These are phyloP conservation scores for Aspergillus thermomutatus DNA, from an alignment of 2,329 filamentous ascomycete genomes.

Conservation along the genomic window DNA sequence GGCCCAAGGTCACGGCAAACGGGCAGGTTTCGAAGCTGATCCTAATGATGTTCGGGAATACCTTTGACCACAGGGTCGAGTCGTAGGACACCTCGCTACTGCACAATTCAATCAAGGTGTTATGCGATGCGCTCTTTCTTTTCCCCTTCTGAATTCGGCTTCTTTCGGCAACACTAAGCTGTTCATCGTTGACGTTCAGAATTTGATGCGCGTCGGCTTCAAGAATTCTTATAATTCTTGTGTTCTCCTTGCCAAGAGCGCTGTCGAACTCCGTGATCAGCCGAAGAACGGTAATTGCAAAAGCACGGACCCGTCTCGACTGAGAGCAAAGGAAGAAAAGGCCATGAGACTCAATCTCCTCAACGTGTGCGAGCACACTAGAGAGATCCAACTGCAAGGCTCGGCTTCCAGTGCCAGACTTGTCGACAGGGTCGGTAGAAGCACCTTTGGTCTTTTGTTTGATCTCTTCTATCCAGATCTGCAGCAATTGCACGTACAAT, in stretches of 20 bases:
- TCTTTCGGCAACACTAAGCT: constrained; percentile 80
- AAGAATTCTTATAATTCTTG: constrained; percentile 84
- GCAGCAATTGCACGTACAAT: constrained; percentile 86
- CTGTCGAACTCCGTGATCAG: constrained; percentile 92
- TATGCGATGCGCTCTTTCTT: constrained; percentile 76
- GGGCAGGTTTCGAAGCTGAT: constrained; percentile 88
- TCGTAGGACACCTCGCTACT: constrained; percentile 95
- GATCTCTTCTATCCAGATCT: constrained; percentile 98
- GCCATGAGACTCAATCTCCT: constrained; percentile 94
- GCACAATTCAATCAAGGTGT: constrained; percentile 87
- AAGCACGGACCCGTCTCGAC: constrained; percentile 80
- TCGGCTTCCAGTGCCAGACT: constrained; percentile 62
- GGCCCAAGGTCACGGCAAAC: constrained; percentile 83
- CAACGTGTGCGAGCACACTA: constrained; percentile 85
- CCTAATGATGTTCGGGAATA: constrained; percentile 91
- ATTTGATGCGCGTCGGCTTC: constrained; percentile 85
- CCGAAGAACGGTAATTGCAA: constrained; percentile 86
- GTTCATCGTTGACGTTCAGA: constrained; percentile 85
- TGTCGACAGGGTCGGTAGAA: constrained; percentile 61
- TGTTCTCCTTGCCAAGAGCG: constrained; percentile 76
- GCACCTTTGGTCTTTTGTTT: constrained; percentile 77
- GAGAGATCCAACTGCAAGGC: constrained; percentile 80
- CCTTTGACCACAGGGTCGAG: constrained; percentile 93
- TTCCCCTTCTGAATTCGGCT: constrained; percentile 89
- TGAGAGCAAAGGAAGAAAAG: constrained; percentile 97